These are phyloP conservation scores for Melocanna baccifera DNA, from an alignment of 176 grass and related monocot species.

Conservation along the genomic window DNA sequence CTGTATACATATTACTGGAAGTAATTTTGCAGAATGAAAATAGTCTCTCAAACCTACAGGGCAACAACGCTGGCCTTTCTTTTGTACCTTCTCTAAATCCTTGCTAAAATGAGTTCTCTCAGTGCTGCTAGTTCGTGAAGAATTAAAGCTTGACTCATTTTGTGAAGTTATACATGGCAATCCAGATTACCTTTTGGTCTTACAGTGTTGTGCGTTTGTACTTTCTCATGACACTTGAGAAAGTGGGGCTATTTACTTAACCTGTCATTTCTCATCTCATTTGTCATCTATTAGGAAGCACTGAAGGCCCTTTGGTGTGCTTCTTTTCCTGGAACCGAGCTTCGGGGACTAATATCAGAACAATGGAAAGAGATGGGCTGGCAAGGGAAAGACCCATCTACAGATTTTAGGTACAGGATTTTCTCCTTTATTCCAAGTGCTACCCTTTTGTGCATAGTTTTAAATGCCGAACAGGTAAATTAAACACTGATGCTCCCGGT, in stretches of 20 bases:
- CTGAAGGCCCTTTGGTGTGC: conserved; percentile 68
- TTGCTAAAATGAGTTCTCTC: not conserved
- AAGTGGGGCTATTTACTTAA: conserved; percentile 1
- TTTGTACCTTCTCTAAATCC: not conserved
- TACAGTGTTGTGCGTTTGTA: not conserved
- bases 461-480: too few species aligned
- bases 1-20: not conserved
- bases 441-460: not conserved
- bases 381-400: conserved; percentile 98
- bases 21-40: not conserved
- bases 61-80: not conserved
- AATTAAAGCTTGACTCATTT: conserved; percentile 5
- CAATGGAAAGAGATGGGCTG: conserved; percentile 99
- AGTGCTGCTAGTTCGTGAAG: not conserved
- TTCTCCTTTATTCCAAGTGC: not conserved
- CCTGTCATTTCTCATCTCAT: not conserved
- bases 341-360: conserved; percentile 72
- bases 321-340: conserved; percentile 82
- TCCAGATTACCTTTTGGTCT: not conserved
- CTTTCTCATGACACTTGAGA: not conserved
- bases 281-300: conserved; percentile 60
- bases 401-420: conserved; percentile 83
- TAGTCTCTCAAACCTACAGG: not conserved
- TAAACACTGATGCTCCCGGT: too few species aligned
- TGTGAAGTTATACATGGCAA: not conserved